Conservation (phyloP, 345 rosid species). For the Fremontodendron californicum region DNA sequence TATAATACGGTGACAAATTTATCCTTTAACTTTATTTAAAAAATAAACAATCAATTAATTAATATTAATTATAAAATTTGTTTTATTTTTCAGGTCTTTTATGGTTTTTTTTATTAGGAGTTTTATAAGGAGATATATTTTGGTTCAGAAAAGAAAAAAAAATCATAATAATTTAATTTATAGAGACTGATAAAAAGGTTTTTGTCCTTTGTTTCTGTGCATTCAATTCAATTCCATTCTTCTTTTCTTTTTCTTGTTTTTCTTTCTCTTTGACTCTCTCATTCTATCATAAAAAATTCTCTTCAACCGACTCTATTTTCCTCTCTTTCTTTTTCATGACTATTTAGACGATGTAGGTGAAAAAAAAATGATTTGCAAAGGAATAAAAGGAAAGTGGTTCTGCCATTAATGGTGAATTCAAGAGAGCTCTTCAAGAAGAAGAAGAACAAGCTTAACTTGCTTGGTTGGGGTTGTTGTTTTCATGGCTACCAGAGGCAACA, state of each 20-base stretch:
- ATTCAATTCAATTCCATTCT: conserved; percentile 36
- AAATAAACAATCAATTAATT: no score
- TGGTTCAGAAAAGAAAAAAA: conserved; percentile 5
- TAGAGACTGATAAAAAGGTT: conserved; percentile 25
- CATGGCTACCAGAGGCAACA: conserved; percentile 45
- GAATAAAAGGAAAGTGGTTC: conserved; percentile 28
- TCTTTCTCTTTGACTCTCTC: neutral
- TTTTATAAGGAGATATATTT: no score
- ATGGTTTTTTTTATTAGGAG: no score
- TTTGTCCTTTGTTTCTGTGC: conserved; percentile 38
- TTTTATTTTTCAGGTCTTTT: no score
- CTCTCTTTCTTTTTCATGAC: conserved; percentile 15
- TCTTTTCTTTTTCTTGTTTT: conserved; percentile 16
- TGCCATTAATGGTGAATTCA: conserved; percentile 39
- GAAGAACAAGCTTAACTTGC: neutral
- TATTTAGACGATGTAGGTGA: conserved; percentile 13
- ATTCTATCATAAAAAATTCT: conserved; percentile 17
- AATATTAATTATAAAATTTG: no score
- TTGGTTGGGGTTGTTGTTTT: conserved; percentile 15
- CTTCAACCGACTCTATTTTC: conserved; percentile 30
- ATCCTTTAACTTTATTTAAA: no score
- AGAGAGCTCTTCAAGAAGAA: neutral
- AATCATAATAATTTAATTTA: conserved; percentile 13
- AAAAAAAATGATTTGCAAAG: conserved; percentile 32
- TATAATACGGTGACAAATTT: no score